Evolutionary conservation across 2,329 filamentous ascomycete genomes (phyloP).

Genomic region (Pseudogymnoascus sp.): DNA sequence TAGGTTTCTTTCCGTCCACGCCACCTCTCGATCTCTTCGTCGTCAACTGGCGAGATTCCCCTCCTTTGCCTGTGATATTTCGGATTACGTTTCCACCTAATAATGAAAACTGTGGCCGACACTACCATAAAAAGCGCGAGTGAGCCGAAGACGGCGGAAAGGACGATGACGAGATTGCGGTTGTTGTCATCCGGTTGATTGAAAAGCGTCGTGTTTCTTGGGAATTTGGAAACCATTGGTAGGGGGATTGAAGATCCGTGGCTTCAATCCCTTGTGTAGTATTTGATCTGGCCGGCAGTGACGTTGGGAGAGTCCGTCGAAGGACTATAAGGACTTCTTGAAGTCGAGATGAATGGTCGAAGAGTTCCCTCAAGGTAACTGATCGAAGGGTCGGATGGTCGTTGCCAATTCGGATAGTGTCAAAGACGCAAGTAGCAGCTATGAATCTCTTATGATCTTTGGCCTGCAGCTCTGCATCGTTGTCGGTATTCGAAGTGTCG

Average conservation of each 20-base stretch:
- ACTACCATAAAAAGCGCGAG: conserved; percentile 1
- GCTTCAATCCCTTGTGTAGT: background rate
- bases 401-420: background rate
- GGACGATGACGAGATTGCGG: background rate
- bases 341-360: background rate
- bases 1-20: conserved; percentile 19
- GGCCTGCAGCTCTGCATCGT: background rate
- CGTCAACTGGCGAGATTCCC: conserved; percentile 52
- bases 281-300: background rate
- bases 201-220: background rate
- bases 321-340: background rate
- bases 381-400: background rate
- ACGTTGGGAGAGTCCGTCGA: background rate
- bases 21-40: conserved; percentile 59
- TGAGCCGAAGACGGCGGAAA: background rate
- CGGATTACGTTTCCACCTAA: background rate
- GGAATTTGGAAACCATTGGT: background rate
- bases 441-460: background rate
- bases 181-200: background rate
- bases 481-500: background rate
- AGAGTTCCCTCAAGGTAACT: background rate
- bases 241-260: conserved; percentile 3
- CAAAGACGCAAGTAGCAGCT: background rate
- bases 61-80: conserved; percentile 20
- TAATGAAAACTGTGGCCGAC: background rate